Percentiles rank a stretch among this genome's conserved stretches.
phyloP scores from a whole-genome alignment of 371 early-diverging fungal species.

The Mucor piriformis region DNA sequence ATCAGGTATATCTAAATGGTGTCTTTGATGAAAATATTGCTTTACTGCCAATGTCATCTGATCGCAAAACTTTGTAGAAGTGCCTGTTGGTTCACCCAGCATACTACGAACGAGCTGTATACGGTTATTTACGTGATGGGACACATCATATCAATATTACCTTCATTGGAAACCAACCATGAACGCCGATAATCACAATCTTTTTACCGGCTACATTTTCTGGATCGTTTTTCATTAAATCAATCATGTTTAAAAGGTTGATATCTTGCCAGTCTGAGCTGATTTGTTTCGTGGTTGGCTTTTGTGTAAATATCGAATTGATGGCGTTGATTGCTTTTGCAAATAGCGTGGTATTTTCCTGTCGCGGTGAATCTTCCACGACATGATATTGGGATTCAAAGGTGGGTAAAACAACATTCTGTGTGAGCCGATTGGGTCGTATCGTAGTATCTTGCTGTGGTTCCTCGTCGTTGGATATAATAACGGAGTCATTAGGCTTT shows the following conservation, averaged over 20 bases:
- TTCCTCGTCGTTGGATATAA: slow-evolving; percentile 9
- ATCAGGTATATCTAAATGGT: slow-evolving; percentile 56
- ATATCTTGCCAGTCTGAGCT: not conserved
- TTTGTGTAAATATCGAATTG: slow-evolving; percentile 13
- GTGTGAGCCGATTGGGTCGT: not conserved
- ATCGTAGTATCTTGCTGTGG: not conserved
- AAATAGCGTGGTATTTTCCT: not conserved
- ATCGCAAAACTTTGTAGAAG: slow-evolving; percentile 83
- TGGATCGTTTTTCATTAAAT: slow-evolving; percentile 15
- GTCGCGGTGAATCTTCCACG: not conserved
- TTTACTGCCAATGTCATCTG: slow-evolving; percentile 76
- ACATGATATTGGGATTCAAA: slow-evolving; percentile 27
- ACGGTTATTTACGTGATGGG: too few species aligned
- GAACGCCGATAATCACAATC: slow-evolving; percentile 76
- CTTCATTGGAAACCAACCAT: slow-evolving; percentile 88
- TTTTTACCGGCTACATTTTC: slow-evolving; percentile 5
- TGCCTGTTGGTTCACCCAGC: slow-evolving; percentile 92
- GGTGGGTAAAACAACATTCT: slow-evolving; percentile 28
- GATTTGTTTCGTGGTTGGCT: not conserved
- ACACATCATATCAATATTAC: too few species aligned
- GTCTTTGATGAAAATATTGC: slow-evolving; percentile 53
- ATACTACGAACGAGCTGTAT: slow-evolving; percentile 66
- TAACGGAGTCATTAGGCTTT: slow-evolving; percentile 18
- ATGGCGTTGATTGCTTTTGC: slow-evolving; percentile 17
- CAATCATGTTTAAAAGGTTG: not conserved